Evolutionary conservation across 805 yeast genomes (phyloP).

Genomic region (Sporopachydermia lactativora): DNA sequence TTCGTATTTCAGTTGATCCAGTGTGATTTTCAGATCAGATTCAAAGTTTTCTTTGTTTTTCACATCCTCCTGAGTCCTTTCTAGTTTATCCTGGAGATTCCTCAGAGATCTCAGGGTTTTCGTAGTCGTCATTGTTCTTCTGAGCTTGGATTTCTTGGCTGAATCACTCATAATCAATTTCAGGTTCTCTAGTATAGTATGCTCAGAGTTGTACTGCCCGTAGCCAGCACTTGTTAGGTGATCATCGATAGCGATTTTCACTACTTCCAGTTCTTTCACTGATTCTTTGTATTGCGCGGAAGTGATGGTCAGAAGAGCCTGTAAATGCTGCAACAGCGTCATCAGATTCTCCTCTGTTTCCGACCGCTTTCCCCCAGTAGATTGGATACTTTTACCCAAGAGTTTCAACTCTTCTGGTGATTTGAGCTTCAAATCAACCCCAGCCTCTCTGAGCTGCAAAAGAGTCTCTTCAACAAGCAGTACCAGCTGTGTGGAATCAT

Average conservation of each 20-base stretch:
- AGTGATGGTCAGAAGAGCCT: neutral
- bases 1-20: neutral
- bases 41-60: neutral
- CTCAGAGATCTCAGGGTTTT: neutral
- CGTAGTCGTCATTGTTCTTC: neutral
- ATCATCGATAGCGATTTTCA: slow-evolving; percentile 1
- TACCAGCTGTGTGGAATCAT: neutral
- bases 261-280: neutral
- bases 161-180: neutral
- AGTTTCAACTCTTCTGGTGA: too few relatives aligned
- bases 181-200: slow-evolving; percentile 3
- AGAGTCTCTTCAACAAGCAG: neutral
- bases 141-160: neutral
- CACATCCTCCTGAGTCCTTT: neutral
- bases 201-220: neutral
- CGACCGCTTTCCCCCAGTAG: slow-evolving; percentile 1
- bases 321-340: neutral
- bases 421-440: too few relatives aligned
- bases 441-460: slow-evolving; percentile 2
- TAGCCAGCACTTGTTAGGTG: neutral
- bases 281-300: neutral
- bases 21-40: neutral
- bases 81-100: neutral
- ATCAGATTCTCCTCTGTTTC: neutral
- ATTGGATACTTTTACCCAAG: slow-evolving; percentile 3